These are phyloP conservation scores for Blastobotrys elegans DNA, from an alignment of 1,139 yeast genomes.

Conservation along the genomic window DNA sequence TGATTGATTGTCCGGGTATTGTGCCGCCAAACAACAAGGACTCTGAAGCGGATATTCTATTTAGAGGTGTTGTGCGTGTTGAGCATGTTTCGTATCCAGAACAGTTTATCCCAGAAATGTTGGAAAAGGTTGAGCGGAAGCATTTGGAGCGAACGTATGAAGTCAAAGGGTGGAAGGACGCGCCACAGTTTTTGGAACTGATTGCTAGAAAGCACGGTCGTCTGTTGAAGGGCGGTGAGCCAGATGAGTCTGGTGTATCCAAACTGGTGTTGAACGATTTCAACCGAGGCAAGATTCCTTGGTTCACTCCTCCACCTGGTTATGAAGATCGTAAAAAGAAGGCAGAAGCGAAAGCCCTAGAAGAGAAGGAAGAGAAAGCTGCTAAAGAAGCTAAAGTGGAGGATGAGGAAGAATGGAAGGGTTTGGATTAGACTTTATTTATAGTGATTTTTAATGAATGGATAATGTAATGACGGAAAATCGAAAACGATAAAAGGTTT, in stretches of 20 bases:
- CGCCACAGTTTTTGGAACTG: constrained; percentile 80
- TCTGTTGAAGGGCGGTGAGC: constrained; percentile 94
- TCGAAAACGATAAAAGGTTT: not conserved
- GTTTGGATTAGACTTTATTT: constrained; percentile 13
- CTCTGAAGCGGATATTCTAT: constrained; percentile 85
- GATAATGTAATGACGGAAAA: not conserved
- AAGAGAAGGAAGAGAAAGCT: constrained; percentile 14
- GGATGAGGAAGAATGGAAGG: constrained; percentile 23
- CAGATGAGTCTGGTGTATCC: constrained; percentile 91
- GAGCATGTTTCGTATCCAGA: constrained; percentile 95
- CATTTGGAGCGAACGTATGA: constrained; percentile 96
- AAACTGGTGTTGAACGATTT: constrained; percentile 88
- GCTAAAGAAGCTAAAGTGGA: constrained; percentile 1
- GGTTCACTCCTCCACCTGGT: constrained; percentile 85
- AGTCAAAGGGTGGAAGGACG: constrained; percentile 83
- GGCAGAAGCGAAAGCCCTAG: constrained; percentile 21
- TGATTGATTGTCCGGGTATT: constrained; percentile 98
- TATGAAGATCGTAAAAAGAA: constrained; percentile 39
- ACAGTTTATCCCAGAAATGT: constrained; percentile 85
- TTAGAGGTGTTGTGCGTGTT: constrained; percentile 96
- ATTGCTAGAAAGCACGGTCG: constrained; percentile 92
- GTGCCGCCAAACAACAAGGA: constrained; percentile 94
- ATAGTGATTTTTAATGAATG: not conserved
- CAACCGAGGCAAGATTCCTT: constrained; percentile 95
- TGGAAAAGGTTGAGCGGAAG: constrained; percentile 78